phyloP scores from a whole-genome alignment of 768 basidiomycete species.

The Erythrobasidium yunnanense region DNA sequence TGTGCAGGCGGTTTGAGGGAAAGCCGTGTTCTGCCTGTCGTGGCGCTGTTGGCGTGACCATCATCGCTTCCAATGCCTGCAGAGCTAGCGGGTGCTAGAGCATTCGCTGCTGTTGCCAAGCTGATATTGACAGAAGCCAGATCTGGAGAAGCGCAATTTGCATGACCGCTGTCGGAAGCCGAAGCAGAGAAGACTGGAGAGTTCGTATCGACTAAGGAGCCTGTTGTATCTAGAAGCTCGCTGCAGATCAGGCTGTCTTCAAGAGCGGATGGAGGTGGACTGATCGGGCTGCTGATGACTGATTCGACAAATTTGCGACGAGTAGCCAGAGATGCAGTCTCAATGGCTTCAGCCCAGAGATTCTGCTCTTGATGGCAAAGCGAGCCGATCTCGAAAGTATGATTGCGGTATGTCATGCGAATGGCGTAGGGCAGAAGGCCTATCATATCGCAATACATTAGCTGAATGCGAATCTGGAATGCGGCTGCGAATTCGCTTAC shows the following conservation, averaged over 20 bases:
- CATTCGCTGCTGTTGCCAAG: neutral
- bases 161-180: neutral
- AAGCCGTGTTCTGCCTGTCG: constrained; percentile 1
- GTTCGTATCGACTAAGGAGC: neutral
- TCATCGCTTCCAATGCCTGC: neutral
- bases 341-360: constrained; percentile 19
- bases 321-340: neutral
- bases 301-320: neutral
- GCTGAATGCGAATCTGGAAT: too few relatives aligned
- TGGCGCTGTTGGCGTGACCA: neutral
- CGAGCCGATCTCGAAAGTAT: constrained; percentile 54
- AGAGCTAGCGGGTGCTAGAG: neutral
- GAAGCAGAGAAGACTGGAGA: constrained; percentile 3
- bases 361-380: constrained; percentile 20
- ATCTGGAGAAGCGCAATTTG: constrained; percentile 20
- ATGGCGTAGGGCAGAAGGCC: constrained; percentile 73
- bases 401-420: constrained; percentile 57
- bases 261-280: neutral
- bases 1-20: constrained; percentile 25
- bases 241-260: constrained; percentile 18
- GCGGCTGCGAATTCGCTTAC: too few relatives aligned
- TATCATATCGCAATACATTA: too few relatives aligned
- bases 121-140: neutral
- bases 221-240: neutral
- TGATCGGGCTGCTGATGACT: neutral